Base-by-base conservation (phyloP, 2,329 filamentous ascomycete genomes). In the Aspergillus sp. region DNA sequence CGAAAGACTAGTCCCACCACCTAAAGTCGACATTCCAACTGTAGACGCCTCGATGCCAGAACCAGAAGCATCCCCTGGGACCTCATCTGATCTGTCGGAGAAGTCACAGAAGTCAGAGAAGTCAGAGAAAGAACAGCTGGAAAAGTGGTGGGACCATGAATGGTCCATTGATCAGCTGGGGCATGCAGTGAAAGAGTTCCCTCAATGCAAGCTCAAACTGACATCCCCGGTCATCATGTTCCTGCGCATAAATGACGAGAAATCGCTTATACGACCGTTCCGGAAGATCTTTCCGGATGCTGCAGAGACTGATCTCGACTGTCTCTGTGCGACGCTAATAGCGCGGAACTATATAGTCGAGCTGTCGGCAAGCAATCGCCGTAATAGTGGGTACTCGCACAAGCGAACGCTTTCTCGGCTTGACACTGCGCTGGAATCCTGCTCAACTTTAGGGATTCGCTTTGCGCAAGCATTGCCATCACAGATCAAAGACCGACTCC, bases 151-250 rank as follows among this genome's bases (percentile, higher is more conserved):
- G 62, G 62, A 67, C 44, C 62, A 67, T 41, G 65, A 68, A 47
- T 69, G 66, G 66, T 63, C 65, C 4, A 54, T 69, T 1, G 62
- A 67, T 30, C 63, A 69, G 50, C 56, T 69, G 27, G 65, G 68
- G 8, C 56, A 63, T 28, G 66, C 63, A 1, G 59, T 67, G 8
- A 65, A 62, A 34, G 61, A 64, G 12, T 66, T 62, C 12, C 64
- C 66, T 12, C 59, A 57, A 7, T 55, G 61, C 35, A 63, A 63
- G 57, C 58, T 68, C 4, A 60, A 58, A 12, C 57, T 69, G 7
- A 65, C 65, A 4, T 69, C 66, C 0, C 66, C 66, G 9, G 66
- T 67, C 10, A 65, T 69, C 4, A 61, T 68, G 41, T 62, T 66
- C 47, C 52, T 69, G 12, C 61, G 66, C 19, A 58, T 64, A 33